Evolutionary conservation across 345 rosid genomes (phyloP).

Genomic region (Syzygium grande): DNA sequence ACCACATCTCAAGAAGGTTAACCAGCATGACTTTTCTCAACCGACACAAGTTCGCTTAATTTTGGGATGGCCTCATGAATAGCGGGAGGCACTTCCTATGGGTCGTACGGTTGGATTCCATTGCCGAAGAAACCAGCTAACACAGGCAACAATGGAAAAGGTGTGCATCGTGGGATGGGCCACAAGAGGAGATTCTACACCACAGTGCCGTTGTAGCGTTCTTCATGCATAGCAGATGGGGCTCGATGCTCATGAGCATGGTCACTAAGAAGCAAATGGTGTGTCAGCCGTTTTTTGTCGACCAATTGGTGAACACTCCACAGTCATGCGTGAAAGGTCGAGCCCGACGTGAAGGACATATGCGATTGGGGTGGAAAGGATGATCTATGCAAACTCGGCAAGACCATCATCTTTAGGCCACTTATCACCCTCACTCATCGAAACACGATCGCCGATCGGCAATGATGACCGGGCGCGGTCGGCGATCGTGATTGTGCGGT

Average conservation of each 20-base stretch:
- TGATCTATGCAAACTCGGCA: background rate
- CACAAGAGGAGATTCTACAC: background rate
- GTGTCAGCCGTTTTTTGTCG: background rate
- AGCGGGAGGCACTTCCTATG: background rate
- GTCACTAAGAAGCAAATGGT: background rate
- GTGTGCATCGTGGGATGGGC: too few relatives aligned
- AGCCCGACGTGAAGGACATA: background rate
- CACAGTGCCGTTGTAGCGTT: background rate
- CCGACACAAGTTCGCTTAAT: accelerated
- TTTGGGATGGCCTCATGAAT: background rate
- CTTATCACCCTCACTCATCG: background rate
- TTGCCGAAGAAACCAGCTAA: background rate
- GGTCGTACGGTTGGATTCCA: accelerated
- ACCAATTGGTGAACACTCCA: too few relatives aligned
- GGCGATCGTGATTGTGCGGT: accelerated
- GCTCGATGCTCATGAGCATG: background rate
- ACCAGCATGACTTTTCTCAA: background rate
- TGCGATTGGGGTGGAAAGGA: background rate
- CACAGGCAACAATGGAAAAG: background rate
- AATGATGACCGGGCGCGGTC: background rate
- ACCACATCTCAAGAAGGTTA: background rate
- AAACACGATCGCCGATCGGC: accelerated
- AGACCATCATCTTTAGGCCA: accelerated
- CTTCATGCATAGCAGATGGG: too few relatives aligned
- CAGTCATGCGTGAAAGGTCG: background rate